Percentiles rank a stretch among this genome's conserved stretches.
Evolutionary conservation across 164 flowering plant species (phyloP).

Genomic region (Akebia trifoliata): DNA sequence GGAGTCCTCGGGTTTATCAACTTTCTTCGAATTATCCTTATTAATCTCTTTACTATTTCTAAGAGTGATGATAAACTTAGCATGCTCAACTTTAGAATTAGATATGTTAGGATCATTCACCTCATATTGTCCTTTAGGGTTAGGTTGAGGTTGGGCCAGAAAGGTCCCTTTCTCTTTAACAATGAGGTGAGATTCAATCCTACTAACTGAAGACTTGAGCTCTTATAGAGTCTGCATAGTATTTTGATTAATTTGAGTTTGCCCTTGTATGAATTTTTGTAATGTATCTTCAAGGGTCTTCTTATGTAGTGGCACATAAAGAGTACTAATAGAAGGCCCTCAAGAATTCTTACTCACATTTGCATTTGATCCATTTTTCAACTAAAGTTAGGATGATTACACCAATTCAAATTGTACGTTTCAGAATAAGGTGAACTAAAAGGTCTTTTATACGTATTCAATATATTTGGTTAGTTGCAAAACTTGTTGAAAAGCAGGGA

Average conservation of each 20-base stretch:
- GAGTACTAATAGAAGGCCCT: no score
- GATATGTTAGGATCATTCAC: background rate
- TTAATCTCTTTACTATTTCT: background rate
- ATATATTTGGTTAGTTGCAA: no score
- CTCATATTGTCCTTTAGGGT: background rate
- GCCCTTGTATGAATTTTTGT: background rate
- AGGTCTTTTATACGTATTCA: background rate
- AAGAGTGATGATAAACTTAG: background rate
- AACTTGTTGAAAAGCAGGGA: no score
- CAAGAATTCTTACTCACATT: no score
- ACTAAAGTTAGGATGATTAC: background rate
- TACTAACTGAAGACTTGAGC: background rate
- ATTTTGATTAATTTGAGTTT: background rate
- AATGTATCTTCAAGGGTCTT: background rate
- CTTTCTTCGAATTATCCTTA: no score
- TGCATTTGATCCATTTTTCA: background rate
- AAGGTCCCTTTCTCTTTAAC: background rate
- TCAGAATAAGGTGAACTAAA: background rate
- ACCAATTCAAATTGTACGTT: background rate
- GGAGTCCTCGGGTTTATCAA: background rate
- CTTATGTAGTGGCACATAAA: no score
- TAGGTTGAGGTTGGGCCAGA: background rate
- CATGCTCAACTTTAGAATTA: background rate
- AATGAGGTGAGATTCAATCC: no score
- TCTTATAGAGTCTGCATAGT: no score